A percentile compares a stretch with the other conserved stretches of the same genome.
phyloP scores from a whole-genome alignment of 768 basidiomycete species.

The Leucocoprinus birnbaumii region DNA sequence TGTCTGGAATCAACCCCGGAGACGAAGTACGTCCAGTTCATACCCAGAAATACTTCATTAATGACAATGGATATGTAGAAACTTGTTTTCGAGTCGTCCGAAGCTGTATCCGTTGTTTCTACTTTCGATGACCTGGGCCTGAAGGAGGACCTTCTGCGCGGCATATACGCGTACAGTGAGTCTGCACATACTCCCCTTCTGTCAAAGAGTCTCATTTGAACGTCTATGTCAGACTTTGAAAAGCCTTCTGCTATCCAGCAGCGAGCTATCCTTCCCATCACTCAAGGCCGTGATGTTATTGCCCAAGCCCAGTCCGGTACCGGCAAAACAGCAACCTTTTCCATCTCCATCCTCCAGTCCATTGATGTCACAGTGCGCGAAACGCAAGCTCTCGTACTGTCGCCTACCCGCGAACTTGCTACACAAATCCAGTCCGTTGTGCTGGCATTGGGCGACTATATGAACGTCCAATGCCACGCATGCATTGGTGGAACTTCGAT shows the following conservation, averaged over 20 bases:
- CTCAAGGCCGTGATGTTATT: constrained; percentile 95
- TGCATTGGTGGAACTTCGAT: constrained; percentile 98
- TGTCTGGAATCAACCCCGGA: constrained; percentile 81
- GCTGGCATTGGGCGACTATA: constrained; percentile 95
- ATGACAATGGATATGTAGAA: constrained; percentile 44
- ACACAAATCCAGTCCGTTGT: constrained; percentile 99
- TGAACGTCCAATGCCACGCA: constrained; percentile 99
- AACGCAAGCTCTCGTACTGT: constrained; percentile 94
- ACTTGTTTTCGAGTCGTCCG: constrained; percentile 94
- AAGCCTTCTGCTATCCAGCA: constrained; percentile 99
- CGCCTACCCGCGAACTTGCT: constrained; percentile 97
- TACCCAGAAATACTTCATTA: constrained; percentile 8
- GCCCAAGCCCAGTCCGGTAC: constrained; percentile 99
- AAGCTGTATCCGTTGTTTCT: constrained; percentile 84
- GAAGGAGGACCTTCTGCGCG: constrained; percentile 93
- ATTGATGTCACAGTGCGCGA: constrained; percentile 95
- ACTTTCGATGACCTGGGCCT: constrained; percentile 89
- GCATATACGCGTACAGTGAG: constrained; percentile 97
- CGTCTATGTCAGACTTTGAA: constrained; percentile 73
- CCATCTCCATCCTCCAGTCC: constrained; percentile 95
- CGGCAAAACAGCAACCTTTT: constrained; percentile 99
- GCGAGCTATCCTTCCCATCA: constrained; percentile 95
- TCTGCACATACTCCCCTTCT: constrained; percentile 8
- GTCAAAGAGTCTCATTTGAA: neutral
- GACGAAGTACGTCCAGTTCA: constrained; percentile 64